Evolutionary conservation across 2,329 filamentous ascomycete species (phyloP).

Genomic region (Venturia nashicola): DNA sequence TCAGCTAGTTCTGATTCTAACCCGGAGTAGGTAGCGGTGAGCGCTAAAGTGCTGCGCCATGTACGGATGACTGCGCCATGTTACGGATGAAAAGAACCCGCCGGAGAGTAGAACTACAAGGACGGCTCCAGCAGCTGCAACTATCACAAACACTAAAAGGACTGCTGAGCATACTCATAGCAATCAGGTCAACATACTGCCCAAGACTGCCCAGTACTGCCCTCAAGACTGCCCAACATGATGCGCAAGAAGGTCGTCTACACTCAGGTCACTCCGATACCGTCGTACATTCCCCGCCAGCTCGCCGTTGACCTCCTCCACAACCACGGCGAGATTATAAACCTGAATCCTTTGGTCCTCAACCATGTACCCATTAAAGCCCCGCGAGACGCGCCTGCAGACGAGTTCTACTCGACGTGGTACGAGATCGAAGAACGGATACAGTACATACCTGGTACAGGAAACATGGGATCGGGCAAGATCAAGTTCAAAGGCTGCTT

Average conservation of each 20-base stretch:
- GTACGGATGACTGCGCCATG: conserved; percentile 2
- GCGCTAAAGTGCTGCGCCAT: background rate
- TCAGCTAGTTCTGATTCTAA: background rate
- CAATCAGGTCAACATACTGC: background rate
- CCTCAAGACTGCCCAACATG: conserved; percentile 23
- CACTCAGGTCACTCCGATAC: conserved; percentile 58
- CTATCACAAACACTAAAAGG: background rate
- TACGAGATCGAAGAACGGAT: conserved; percentile 61
- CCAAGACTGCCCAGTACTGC: no score
- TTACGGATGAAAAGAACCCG: no score
- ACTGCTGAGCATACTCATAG: background rate
- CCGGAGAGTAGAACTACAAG: background rate
- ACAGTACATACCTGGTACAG: conserved; percentile 54
- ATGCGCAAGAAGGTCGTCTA: conserved; percentile 49
- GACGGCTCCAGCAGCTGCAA: background rate
- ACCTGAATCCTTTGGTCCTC: conserved; percentile 56
- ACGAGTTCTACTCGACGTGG: conserved; percentile 64
- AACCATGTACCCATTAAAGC: conserved; percentile 51
- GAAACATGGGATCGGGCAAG: conserved; percentile 50
- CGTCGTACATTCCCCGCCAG: conserved; percentile 57
- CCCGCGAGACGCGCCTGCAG: conserved; percentile 53
- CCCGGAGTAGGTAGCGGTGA: background rate
- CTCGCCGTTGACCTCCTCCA: conserved; percentile 62
- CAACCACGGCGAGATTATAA: conserved; percentile 58
- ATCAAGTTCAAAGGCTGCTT: conserved; percentile 62